Conservation (phyloP, 441 rosid genomes). For the Raphanus hybrid region DNA sequence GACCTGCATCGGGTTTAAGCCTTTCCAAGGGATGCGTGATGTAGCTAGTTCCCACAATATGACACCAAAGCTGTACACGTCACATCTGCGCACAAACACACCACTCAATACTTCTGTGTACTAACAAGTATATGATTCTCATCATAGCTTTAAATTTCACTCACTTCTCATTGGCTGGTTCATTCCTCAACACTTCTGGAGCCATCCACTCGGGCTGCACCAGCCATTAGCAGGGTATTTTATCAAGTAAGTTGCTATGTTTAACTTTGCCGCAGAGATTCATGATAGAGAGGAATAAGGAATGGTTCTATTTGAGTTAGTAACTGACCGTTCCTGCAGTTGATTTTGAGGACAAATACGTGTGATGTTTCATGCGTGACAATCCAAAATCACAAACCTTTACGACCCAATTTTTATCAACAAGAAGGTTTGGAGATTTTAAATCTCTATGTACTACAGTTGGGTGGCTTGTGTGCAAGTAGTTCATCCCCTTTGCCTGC, state of each 20-base stretch:
- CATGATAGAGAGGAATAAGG: neutral
- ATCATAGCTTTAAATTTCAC: conserved; percentile 38
- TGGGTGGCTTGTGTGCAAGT: conserved; percentile 96
- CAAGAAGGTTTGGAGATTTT: conserved; percentile 97
- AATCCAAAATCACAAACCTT: conserved; percentile 99
- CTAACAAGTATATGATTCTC: conserved; percentile 11
- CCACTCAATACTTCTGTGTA: conserved; percentile 27
- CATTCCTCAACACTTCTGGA: conserved; percentile 97
- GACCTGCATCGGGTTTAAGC: conserved; percentile 98
- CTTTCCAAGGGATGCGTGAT: conserved; percentile 84
- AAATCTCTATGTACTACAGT: conserved; percentile 96
- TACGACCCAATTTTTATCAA: conserved; percentile 97
- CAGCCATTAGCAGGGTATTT: conserved; percentile 23
- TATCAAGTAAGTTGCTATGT: neutral
- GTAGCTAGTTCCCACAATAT: conserved; percentile 96
- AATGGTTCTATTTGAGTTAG: neutral
- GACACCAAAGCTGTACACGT: conserved; percentile 98
- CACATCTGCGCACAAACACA: conserved; percentile 71
- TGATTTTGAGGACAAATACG: conserved; percentile 93
- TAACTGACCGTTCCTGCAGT: conserved; percentile 93
- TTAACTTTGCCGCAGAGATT: conserved; percentile 26
- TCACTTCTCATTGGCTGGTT: conserved; percentile 97
- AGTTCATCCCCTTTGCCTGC: conserved; percentile 99
- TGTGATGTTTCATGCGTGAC: conserved; percentile 92
- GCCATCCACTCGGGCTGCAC: conserved; percentile 99